Base-by-base conservation (phyloP, 805 yeast genomes). In the Candida multigemmis region DNA sequence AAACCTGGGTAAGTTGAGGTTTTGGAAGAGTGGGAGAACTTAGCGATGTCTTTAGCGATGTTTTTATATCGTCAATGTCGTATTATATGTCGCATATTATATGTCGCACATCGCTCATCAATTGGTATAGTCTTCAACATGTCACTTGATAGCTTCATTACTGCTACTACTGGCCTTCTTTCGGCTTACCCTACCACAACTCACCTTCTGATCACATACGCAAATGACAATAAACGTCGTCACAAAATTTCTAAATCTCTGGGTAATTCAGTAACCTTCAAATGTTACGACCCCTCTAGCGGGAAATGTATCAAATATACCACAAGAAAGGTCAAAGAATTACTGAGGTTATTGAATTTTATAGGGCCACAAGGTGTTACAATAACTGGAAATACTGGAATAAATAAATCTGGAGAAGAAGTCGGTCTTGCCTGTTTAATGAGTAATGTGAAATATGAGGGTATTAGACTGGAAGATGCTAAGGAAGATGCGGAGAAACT, bases 321-420 rank as follows among this genome's bases (percentile, higher is more conserved):
- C 33, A 74, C 89, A 1, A 56, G 58, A 35, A 77, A 77, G 37
- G 53, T 66, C 25, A 83, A 84, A 46, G 94, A 85, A 48, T 68
- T 86, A 23, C 74, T 83, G 14, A 68, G 87, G 38, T 45, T 85
- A 13, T 55, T 82, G 46, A 70, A 82, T 25, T 79, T 82, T 5
- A 44, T 85, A 25, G 94, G 94, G 0, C 86, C 86, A 4, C 57
- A 65, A 28, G 77, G 77, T 4, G 78, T 76, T 26, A 56, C 2
- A 28, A 31, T 16, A 21, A 20, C 14, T 5, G 6, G 28, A 19
- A 19, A 19, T n/a, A 5, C 7, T 25, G 8, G 27, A 20, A 16
- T 12, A 24, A n/a, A 31, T 24, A 12, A 31, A 18, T 29, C 34
- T 14, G 35, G 34, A 14, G 16, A 52, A 26, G 34, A 42, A 12